These are phyloP conservation scores for Saturnispora silvae DNA, from an alignment of 805 yeast genomes.

Conservation along the genomic window DNA sequence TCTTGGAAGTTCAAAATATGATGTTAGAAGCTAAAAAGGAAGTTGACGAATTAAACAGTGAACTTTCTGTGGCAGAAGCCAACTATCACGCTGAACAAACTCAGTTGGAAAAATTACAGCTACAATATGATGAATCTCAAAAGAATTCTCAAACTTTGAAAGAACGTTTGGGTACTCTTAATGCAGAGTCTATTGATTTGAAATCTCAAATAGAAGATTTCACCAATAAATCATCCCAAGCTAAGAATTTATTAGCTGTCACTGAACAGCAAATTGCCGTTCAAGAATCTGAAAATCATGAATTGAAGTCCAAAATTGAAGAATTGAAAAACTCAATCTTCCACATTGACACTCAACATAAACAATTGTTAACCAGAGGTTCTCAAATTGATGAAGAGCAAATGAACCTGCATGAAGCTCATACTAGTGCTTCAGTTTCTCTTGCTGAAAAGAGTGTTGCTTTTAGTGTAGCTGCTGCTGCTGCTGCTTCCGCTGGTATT, in stretches of 20 bases:
- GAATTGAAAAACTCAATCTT: conserved; percentile 18
- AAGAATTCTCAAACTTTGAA: conserved; percentile 53
- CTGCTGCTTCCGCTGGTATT: conserved; percentile 20
- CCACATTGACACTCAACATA: conserved; percentile 21
- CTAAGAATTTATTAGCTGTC: conserved; percentile 53
- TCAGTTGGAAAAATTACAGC: conserved; percentile 50
- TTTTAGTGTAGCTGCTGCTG: conserved; percentile 21
- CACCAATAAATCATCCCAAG: conserved; percentile 46
- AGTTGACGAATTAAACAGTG: conserved; percentile 58
- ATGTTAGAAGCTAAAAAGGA: conserved; percentile 54
- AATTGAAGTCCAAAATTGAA: conserved; percentile 20
- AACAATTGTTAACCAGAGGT: conserved; percentile 15
- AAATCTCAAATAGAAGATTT: conserved; percentile 44
- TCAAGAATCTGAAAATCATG: conserved; percentile 36
- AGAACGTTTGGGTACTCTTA: conserved; percentile 56
- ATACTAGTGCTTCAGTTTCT: conserved; percentile 24
- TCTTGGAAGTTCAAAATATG: conserved; percentile 56
- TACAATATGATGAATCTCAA: conserved; percentile 56
- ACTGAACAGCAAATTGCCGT: conserved; percentile 62
- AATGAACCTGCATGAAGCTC: conserved; percentile 28
- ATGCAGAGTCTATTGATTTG: conserved; percentile 54
- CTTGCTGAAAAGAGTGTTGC: conserved; percentile 24
- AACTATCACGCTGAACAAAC: conserved; percentile 60
- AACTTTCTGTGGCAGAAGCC: conserved; percentile 69
- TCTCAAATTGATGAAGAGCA: conserved; percentile 29